A percentile compares a stretch with the other conserved stretches of the same genome.
These are phyloP conservation scores for Verbascum thapsus DNA, from an alignment of 257 asterid species.

Conservation along the genomic window DNA sequence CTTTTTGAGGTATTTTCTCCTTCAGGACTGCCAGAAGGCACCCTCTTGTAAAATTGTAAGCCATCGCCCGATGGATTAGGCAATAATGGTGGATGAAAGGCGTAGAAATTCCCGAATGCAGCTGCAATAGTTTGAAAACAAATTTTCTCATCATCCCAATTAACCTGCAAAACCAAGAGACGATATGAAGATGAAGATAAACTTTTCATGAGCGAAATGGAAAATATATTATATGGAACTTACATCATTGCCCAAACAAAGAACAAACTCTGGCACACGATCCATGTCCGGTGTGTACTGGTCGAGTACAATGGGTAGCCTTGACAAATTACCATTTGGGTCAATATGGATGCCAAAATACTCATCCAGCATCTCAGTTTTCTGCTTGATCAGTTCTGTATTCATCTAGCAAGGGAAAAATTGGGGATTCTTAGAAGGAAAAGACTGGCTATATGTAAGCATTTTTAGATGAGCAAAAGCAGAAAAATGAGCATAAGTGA, in stretches of 20 bases:
- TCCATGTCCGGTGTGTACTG: slow-evolving; percentile 99
- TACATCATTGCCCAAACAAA: slow-evolving; percentile 97
- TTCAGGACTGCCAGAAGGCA: slow-evolving; percentile 39
- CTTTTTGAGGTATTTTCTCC: slow-evolving; percentile 40
- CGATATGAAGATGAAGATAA: slow-evolving; percentile 23
- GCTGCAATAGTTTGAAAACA: slow-evolving; percentile 96
- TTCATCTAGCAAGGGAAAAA: slow-evolving; percentile 59
- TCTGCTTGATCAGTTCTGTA: slow-evolving; percentile 68
- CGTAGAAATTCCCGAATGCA: slow-evolving; percentile 87
- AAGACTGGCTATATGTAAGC: background rate
- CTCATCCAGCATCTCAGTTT: slow-evolving; percentile 82
- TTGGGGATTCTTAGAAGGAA: slow-evolving; percentile 18
- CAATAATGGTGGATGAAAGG: slow-evolving; percentile 88
- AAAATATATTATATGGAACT: slow-evolving; percentile 38
- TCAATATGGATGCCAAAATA: slow-evolving; percentile 75
- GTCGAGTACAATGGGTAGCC: slow-evolving; percentile 93
- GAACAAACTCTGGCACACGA: slow-evolving; percentile 89
- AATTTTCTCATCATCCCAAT: slow-evolving; percentile 83
- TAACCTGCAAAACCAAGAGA: slow-evolving; percentile 56
- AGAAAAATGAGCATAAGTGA: slow-evolving; percentile 13
- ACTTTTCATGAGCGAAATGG: slow-evolving; percentile 16
- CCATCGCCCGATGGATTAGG: slow-evolving; percentile 91
- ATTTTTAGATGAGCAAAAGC: slow-evolving; percentile 15
- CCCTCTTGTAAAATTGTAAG: slow-evolving; percentile 68
- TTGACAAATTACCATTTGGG: slow-evolving; percentile 65